A percentile compares a stretch with the other conserved stretches of the same genome.
phyloP scores from a whole-genome alignment of 495 filamentous ascomycete genomes.

The Penicillium samsonianum region DNA sequence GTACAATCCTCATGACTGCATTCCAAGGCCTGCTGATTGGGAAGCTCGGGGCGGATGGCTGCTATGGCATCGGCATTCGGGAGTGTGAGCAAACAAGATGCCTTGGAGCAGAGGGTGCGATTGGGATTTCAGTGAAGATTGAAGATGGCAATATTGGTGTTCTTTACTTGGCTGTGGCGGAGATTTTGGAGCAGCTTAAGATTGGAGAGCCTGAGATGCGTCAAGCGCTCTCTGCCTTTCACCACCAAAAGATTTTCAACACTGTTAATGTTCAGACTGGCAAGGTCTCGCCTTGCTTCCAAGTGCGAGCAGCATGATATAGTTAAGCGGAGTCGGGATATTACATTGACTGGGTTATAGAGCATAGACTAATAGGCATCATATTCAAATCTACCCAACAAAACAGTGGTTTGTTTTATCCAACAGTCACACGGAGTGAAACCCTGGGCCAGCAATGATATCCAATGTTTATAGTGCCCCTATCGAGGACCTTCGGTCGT shows the following conservation, averaged over 20 bases:
- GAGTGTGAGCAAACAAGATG: conserved; percentile 31
- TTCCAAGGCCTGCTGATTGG: conserved; percentile 34
- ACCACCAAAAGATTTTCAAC: conserved; percentile 32
- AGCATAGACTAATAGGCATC: not conserved
- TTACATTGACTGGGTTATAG: too few relatives aligned
- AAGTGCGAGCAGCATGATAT: not conserved
- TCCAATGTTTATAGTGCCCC: too few relatives aligned
- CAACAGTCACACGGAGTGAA: too few relatives aligned
- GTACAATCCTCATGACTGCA: conserved; percentile 36
- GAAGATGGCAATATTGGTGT: conserved; percentile 41
- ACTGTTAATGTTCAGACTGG: conserved; percentile 29
- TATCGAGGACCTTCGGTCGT: too few relatives aligned
- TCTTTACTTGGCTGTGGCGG: conserved; percentile 37
- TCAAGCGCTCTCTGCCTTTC: conserved; percentile 25
- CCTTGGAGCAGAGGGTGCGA: conserved; percentile 31
- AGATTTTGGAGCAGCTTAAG: conserved; percentile 39
- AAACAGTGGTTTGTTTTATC: too few relatives aligned
- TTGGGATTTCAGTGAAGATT: conserved; percentile 45
- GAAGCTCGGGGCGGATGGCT: conserved; percentile 43
- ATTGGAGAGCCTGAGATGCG: conserved; percentile 31
- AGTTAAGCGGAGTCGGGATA: not conserved
- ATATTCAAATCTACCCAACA: too few relatives aligned
- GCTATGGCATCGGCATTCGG: conserved; percentile 38
- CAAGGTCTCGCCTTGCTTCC: not conserved
- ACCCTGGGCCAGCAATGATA: too few relatives aligned